A percentile compares a stretch with the other conserved stretches of the same genome.
phyloP scores from a whole-genome alignment of 2,329 filamentous ascomycete genomes.

The Neobulgaria alba region DNA sequence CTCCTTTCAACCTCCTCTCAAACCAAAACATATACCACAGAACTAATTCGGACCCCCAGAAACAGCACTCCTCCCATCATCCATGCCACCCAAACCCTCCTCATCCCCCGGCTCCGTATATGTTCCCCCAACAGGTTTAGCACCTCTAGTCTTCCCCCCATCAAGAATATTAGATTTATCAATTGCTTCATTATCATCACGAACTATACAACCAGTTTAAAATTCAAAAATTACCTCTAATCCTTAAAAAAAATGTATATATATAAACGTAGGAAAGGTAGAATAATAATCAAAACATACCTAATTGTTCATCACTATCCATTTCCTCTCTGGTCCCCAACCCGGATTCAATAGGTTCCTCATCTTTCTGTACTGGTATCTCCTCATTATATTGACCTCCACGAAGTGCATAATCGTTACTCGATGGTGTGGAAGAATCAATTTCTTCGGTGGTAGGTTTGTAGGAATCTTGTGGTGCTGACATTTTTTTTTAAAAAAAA shows the following conservation, averaged over 20 bases:
- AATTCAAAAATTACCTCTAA: background rate
- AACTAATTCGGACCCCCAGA: no score
- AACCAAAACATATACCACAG: no score
- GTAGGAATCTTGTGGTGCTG: background rate
- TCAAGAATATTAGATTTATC: slow-evolving; percentile 27
- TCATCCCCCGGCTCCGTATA: slow-evolving; percentile 26
- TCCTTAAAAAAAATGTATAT: background rate
- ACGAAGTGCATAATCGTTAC: no score
- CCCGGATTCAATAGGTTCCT: slow-evolving; percentile 27
- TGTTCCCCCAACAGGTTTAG: slow-evolving; percentile 17
- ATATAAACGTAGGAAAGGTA: background rate
- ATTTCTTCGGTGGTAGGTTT: slow-evolving; percentile 20
- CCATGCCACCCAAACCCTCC: slow-evolving; percentile 18
- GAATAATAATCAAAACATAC: slow-evolving; percentile 15
- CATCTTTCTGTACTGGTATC: slow-evolving; percentile 31
- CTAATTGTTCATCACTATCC: slow-evolving; percentile 31
- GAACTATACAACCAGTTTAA: slow-evolving; percentile 11
- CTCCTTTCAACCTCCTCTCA: no score
- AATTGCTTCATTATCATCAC: slow-evolving; percentile 29
- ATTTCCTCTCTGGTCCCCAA: slow-evolving; percentile 26
- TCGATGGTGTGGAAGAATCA: slow-evolving; percentile 32
- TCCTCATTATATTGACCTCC: slow-evolving; percentile 14
- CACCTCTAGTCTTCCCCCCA: slow-evolving; percentile 22
- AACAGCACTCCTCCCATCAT: slow-evolving; percentile 12
- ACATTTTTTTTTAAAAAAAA: background rate